Conservation (phyloP, 2,329 filamentous ascomycete species). For the Orbilia quercus region DNA sequence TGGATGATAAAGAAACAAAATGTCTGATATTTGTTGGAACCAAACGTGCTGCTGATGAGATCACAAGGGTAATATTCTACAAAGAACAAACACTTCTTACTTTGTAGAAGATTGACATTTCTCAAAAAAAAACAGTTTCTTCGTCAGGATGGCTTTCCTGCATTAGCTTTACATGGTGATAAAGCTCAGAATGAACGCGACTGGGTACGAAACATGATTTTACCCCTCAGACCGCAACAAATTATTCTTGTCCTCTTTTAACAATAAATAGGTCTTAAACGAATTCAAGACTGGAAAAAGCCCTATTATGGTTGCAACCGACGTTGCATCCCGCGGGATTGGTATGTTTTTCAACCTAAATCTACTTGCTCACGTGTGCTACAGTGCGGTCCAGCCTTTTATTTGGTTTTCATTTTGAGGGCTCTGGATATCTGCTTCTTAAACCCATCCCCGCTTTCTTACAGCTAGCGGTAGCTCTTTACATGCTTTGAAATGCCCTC, state of each 20-base stretch:
- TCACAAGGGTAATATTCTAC: slow-evolving; percentile 63
- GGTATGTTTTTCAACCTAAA: slow-evolving; percentile 85
- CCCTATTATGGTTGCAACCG: slow-evolving; percentile 91
- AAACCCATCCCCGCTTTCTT: slow-evolving; percentile 54
- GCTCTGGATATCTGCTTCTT: slow-evolving; percentile 54
- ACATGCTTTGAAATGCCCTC: slow-evolving; percentile 35
- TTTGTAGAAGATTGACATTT: background rate
- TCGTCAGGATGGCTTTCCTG: slow-evolving; percentile 79
- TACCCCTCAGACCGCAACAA: background rate
- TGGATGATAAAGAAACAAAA: slow-evolving; percentile 97
- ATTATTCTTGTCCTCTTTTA: background rate
- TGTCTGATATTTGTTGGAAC: slow-evolving; percentile 93
- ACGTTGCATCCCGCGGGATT: slow-evolving; percentile 90
- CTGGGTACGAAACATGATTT: slow-evolving; percentile 67
- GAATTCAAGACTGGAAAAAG: slow-evolving; percentile 94
- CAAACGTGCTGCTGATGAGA: slow-evolving; percentile 96
- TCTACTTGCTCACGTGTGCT: slow-evolving; percentile 49
- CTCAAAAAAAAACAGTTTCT: slow-evolving; percentile 58
- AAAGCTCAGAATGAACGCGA: slow-evolving; percentile 94
- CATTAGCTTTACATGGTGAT: slow-evolving; percentile 92
- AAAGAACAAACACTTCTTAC: no score
- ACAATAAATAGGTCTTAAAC: slow-evolving; percentile 70
- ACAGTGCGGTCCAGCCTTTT: slow-evolving; percentile 56
- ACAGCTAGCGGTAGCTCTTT: slow-evolving; percentile 38
- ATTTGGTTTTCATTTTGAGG: slow-evolving; percentile 30